Percentiles rank a stretch among this genome's conserved stretches.
phyloP scores from a whole-genome alignment of 495 filamentous ascomycete species.

The Lichenothelia convexa region DNA sequence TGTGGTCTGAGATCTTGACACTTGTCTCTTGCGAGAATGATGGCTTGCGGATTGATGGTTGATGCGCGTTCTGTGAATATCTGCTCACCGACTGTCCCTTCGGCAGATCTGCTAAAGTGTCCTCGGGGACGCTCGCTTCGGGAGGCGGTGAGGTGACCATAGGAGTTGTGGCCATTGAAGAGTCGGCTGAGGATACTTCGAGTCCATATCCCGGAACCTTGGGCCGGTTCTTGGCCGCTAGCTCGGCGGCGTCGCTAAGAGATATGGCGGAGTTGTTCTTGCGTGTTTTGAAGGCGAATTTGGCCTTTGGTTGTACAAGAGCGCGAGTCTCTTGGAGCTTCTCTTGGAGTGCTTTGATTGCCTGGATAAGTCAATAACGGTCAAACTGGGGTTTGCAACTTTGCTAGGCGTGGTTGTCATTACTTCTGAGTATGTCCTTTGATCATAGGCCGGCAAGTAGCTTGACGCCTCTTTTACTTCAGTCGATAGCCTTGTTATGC shows the following conservation, averaged over 20 bases:
- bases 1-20: constrained; percentile 46
- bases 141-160: constrained; percentile 30
- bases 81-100: not conserved
- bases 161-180: constrained; percentile 31
- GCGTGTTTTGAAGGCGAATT: constrained; percentile 48
- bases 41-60: constrained; percentile 28
- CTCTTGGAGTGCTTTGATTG: constrained; percentile 49
- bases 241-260: constrained; percentile 10
- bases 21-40: constrained; percentile 40
- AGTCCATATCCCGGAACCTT: constrained; percentile 26
- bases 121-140: constrained; percentile 10
- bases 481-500: constrained; percentile 46
- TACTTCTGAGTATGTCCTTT: constrained; percentile 55
- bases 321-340: constrained; percentile 41
- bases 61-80: not conserved
- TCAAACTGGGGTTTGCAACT: not conserved
- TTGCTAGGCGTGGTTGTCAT: constrained; percentile 1
- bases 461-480: constrained; percentile 49
- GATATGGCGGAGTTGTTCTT: constrained; percentile 32
- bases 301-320: constrained; percentile 41
- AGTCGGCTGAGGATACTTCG: constrained; percentile 28
- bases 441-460: constrained; percentile 59
- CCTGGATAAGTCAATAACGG: constrained; percentile 20
- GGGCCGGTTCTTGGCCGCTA: constrained; percentile 19
- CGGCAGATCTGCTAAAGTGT: no score